Evolutionary conservation across 2,329 filamentous ascomycete genomes (phyloP).

Genomic region (Monosporascus sp.): DNA sequence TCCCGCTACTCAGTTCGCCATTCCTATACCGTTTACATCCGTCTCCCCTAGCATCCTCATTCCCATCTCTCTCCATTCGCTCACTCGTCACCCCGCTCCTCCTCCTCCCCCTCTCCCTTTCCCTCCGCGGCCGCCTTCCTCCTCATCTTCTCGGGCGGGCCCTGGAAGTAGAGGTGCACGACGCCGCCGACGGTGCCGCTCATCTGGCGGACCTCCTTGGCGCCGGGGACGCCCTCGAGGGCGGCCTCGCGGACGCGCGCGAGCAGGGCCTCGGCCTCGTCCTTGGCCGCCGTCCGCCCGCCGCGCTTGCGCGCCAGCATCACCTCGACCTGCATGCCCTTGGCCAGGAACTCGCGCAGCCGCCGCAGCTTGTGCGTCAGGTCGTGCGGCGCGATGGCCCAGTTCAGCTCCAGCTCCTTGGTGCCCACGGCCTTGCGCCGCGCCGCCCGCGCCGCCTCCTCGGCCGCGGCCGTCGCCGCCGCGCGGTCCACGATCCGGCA

Average conservation of each 20-base stretch:
- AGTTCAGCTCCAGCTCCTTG: constrained; percentile 87
- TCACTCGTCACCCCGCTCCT: not conserved
- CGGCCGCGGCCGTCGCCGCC: constrained; percentile 30
- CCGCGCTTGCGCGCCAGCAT: constrained; percentile 62
- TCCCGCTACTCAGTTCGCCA: no score
- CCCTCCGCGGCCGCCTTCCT: constrained; percentile 3
- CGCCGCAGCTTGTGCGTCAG: constrained; percentile 64
- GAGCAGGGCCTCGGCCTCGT: constrained; percentile 58
- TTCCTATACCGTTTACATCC: not conserved
- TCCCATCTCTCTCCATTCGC: not conserved
- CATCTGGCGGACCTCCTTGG: constrained; percentile 32
- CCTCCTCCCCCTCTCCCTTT: constrained; percentile 3
- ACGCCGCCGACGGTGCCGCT: constrained; percentile 34
- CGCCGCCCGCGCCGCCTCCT: constrained; percentile 33
- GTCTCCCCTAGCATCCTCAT: not conserved
- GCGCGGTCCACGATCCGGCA: constrained; percentile 65
- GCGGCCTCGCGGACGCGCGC: constrained; percentile 35
- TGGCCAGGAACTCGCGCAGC: constrained; percentile 62
- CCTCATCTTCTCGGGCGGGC: constrained; percentile 14
- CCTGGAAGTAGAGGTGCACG: constrained; percentile 33
- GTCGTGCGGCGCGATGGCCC: constrained; percentile 76
- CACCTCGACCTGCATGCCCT: constrained; percentile 72
- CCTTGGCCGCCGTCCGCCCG: constrained; percentile 51
- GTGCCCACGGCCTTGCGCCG: constrained; percentile 40
- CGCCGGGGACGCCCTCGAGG: constrained; percentile 17